Evolutionary conservation across 2,329 filamentous ascomycete genomes (phyloP).

Genomic region (Phialophora chinensis): DNA sequence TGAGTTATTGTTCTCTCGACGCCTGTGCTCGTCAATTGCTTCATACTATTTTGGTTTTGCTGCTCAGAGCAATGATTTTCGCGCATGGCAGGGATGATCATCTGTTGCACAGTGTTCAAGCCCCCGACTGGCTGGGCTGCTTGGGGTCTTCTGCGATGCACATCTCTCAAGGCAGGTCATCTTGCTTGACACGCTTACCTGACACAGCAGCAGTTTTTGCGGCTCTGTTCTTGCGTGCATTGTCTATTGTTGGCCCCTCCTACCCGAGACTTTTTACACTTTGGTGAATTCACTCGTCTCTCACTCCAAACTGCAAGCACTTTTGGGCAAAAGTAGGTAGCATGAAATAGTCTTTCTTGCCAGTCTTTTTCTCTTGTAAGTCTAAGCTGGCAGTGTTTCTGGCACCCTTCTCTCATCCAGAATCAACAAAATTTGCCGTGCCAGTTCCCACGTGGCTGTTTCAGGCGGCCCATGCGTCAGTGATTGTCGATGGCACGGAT

Average conservation of each 20-base stretch:
- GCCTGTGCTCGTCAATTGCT: not conserved
- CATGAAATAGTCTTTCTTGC: not conserved
- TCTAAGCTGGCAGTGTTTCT: not conserved
- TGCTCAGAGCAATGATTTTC: not conserved
- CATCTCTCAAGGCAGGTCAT: not conserved
- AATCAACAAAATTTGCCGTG: not conserved
- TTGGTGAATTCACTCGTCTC: not conserved
- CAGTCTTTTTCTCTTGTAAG: not conserved
- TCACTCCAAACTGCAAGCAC: not conserved
- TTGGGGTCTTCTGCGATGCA: not conserved
- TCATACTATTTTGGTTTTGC: not conserved
- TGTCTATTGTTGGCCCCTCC: not conserved
- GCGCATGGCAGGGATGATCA: constrained; percentile 1
- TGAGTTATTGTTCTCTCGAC: not conserved
- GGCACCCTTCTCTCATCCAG: not conserved
- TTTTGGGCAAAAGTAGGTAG: not conserved
- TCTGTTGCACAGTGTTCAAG: not conserved
- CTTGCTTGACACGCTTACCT: not conserved
- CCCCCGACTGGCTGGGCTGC: not conserved
- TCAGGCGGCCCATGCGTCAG: not conserved
- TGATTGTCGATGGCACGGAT: not conserved
- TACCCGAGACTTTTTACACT: not conserved
- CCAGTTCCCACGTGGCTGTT: not conserved
- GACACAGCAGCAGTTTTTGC: not conserved
- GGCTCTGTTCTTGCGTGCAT: not conserved